Conservation (phyloP, 768 basidiomycete species). For the Boletus reticuloceps region DNA sequence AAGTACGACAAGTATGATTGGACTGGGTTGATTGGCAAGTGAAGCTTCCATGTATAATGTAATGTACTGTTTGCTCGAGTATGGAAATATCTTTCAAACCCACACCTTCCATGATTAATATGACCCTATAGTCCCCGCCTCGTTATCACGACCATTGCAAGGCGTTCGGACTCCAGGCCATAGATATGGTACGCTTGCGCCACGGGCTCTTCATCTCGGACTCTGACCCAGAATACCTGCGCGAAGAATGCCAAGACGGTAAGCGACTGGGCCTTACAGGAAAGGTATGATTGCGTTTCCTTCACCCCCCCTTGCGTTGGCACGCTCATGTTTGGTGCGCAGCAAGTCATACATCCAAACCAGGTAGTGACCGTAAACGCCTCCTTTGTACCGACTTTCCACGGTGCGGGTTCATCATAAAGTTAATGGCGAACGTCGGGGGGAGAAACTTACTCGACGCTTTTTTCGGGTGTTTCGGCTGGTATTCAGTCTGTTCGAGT, state of each 20-base stretch:
- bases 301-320: not conserved
- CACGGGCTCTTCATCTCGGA: not conserved
- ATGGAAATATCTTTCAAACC: too few species aligned
- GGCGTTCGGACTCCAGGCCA: slow-evolving; percentile 78
- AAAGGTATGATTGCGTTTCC: slow-evolving; percentile 50
- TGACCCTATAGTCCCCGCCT: slow-evolving; percentile 60
- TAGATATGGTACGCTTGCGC: slow-evolving; percentile 71
- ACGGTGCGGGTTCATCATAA: slow-evolving; percentile 50
- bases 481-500: too few species aligned
- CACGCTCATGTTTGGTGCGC: slow-evolving; percentile 3
- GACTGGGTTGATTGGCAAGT: slow-evolving; percentile 67
- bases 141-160: slow-evolving; percentile 80
- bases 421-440: too few species aligned
- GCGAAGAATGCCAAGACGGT: slow-evolving; percentile 78
- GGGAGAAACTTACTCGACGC: too few species aligned
- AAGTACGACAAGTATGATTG: slow-evolving; percentile 80
- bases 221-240: slow-evolving; percentile 44
- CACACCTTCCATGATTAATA: not conserved
- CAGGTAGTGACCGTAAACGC: slow-evolving; percentile 78
- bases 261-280: slow-evolving; percentile 85
- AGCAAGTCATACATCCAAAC: slow-evolving; percentile 94
- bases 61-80: too few species aligned
- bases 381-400: slow-evolving; percentile 70
- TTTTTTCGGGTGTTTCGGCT: too few species aligned
- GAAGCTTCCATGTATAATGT: not conserved